Base-by-base conservation (phyloP, 176 grass and related monocot genomes). In the Lolium multiflorum region DNA sequence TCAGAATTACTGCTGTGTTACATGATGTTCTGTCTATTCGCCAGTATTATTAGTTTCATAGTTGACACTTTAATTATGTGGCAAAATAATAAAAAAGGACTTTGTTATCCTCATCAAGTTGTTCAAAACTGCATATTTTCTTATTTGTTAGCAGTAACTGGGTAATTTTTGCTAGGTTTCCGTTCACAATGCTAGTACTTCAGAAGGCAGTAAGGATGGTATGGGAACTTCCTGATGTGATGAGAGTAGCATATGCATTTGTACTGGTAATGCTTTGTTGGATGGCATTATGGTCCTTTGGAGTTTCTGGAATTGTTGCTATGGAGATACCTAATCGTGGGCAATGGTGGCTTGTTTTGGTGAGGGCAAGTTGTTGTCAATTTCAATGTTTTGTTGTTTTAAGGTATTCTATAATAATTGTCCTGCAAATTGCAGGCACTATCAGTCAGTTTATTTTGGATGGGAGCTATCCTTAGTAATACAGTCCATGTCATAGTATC, bases 281-380 rank as follows among this genome's bases (percentile, higher is more conserved):
- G 97, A 93, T 98, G 86, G 79, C 88, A 84, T 87, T 98, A 86
- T 98, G 94, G 97, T 94, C 97, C 14, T 98, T 98, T 64, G 97
- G 94, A 82, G 51, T 98, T 69, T 91, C 97, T 50, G 97, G 92
- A 56, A 89, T 96, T 60, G 87, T 98, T 77, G 94, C 97, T 66
- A 94, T 92, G 77, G 77, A 80, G 74, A 92, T 96, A 41, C 91
- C 94, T 80, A 91, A 92, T 82, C 79, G 90, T 74, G 93, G 87
- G 31, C 97, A 95, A 83, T 98, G 97, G 97, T 98, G 97, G 97
- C 94, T 96, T 76, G 87, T 98, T 96, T 89, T 98, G 97, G 97
- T 98, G 94, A 98, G 97, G 92, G 94, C 94, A 94, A 94, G 90
- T 94, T 92, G 82, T 91, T 89, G 63, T 62, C 44, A 67, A 83